These are phyloP conservation scores for Aspergillus sp. DNA, from an alignment of 2,329 filamentous ascomycete genomes.

Conservation along the genomic window DNA sequence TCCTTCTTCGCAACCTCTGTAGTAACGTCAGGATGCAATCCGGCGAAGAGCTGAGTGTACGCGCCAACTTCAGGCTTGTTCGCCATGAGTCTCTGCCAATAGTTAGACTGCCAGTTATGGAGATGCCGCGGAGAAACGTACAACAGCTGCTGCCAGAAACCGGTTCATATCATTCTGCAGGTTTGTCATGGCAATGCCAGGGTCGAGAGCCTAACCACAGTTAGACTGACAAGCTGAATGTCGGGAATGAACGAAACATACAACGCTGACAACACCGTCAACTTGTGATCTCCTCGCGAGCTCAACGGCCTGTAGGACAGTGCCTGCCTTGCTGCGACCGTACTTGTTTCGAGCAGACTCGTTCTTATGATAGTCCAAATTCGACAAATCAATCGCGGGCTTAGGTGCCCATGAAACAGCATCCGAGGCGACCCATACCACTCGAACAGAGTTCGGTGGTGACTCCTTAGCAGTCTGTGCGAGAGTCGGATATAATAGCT, in stretches of 20 bases:
- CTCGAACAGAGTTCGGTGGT: neutral
- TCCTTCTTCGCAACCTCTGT: neutral
- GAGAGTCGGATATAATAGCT: constrained; percentile 12
- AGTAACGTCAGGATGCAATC: neutral
- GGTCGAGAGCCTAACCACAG: constrained; percentile 6
- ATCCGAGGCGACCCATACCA: constrained; percentile 3
- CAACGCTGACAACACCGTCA: neutral
- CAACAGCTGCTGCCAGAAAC: neutral
- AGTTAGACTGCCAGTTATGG: fast-evolving
- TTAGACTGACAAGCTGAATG: neutral
- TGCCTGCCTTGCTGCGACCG: neutral
- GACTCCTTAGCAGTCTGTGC: neutral
- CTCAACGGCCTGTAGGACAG: constrained; percentile 4
- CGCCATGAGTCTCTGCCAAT: neutral
- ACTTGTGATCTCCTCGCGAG: neutral
- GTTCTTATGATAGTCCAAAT: neutral
- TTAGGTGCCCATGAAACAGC: neutral
- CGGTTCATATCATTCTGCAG: constrained; percentile 13
- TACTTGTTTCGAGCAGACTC: neutral
- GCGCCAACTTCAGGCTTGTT: constrained; percentile 15
- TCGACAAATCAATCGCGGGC: constrained; percentile 1
- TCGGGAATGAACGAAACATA: neutral
- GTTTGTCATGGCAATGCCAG: constrained; percentile 7
- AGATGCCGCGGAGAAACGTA: neutral
- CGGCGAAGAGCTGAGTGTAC: constrained; percentile 25